Conservation (phyloP, 2,329 filamentous ascomycete species). For the Curvularia lunata region DNA sequence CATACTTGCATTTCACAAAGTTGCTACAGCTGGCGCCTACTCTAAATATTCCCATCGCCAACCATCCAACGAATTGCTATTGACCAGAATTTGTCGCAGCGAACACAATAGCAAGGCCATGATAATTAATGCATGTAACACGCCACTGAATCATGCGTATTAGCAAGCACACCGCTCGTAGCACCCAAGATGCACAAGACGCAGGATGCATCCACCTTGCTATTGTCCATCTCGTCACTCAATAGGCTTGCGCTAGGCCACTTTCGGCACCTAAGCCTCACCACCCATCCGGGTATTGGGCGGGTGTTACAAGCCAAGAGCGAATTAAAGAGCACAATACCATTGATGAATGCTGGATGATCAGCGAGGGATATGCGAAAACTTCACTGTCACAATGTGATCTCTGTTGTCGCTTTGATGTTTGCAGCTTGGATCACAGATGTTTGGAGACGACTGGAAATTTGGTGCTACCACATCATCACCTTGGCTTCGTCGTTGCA, state of each 20-base stretch:
- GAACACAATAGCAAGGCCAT: constrained; percentile 34
- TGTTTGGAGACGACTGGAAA: background rate
- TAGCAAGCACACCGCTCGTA: background rate
- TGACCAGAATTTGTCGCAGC: constrained; percentile 27
- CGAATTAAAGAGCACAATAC: background rate
- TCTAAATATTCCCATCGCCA: constrained; percentile 17
- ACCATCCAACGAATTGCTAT: constrained; percentile 19
- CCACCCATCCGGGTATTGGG: background rate
- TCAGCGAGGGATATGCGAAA: background rate
- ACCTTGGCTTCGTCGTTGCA: background rate
- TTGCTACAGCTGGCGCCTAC: background rate
- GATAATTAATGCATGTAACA: background rate
- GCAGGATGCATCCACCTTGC: background rate
- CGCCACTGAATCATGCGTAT: background rate
- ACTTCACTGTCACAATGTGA: background rate
- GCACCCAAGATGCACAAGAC: background rate
- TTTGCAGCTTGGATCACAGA: background rate
- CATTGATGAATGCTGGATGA: background rate
- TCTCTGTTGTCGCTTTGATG: background rate
- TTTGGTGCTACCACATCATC: background rate
- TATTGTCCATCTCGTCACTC: constrained; percentile 4
- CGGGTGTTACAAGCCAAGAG: background rate
- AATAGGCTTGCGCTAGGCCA: constrained; percentile 1
- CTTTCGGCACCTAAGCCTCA: background rate
- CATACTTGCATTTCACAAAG: background rate